These are phyloP conservation scores for Proliferodiscus dingleyae DNA, from an alignment of 2,329 filamentous ascomycete genomes.

Conservation along the genomic window DNA sequence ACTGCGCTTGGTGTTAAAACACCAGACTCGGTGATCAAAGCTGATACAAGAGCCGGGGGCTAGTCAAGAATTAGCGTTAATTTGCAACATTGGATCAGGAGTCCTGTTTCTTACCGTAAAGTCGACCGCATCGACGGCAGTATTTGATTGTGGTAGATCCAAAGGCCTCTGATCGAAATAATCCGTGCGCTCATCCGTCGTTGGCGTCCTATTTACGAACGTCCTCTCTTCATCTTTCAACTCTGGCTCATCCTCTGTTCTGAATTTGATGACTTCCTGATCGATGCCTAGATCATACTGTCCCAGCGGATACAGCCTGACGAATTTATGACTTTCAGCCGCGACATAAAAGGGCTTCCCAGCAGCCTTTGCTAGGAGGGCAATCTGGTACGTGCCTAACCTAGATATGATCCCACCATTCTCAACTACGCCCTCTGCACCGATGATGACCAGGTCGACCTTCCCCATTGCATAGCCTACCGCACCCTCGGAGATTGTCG, in stretches of 20 bases:
- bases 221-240: constrained; percentile 26
- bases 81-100: too few species aligned
- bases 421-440: constrained; percentile 83
- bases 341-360: constrained; percentile 81
- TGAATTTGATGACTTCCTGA: constrained; percentile 73
- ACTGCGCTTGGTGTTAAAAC: constrained; percentile 66
- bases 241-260: constrained; percentile 49
- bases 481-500: constrained; percentile 70
- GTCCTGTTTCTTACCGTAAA: constrained; percentile 60
- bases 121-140: constrained; percentile 52
- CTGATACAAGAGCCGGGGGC: constrained; percentile 64
- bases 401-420: constrained; percentile 90
- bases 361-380: constrained; percentile 65
- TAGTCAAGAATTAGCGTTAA: too few species aligned
- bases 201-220: constrained; percentile 18
- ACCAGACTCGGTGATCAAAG: constrained; percentile 71
- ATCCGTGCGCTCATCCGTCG: constrained; percentile 19
- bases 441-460: constrained; percentile 64
- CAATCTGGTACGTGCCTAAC: constrained; percentile 82
- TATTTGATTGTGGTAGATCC: constrained; percentile 28
- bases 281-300: constrained; percentile 78
- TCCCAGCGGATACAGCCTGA: constrained; percentile 75
- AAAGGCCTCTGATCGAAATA: constrained; percentile 22
- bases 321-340: constrained; percentile 95
- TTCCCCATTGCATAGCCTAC: constrained; percentile 74